Evolutionary conservation across 352 stramenopile species (phyloP), one percentile per base, ranked within the genome.

Genomic region (Globisporangium emineosum): DNA sequence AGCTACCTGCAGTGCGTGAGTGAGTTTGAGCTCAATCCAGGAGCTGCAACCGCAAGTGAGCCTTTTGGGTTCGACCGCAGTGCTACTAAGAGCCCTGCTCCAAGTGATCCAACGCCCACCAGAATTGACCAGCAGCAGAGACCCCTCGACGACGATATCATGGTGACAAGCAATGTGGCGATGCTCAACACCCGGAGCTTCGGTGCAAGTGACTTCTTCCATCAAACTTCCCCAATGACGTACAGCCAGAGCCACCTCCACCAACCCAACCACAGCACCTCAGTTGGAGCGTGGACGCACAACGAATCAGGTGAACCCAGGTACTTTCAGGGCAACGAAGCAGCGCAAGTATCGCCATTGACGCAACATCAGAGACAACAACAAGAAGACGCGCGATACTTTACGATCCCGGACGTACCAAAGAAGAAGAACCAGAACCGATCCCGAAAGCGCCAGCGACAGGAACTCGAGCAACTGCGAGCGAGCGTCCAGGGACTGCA

Each of bases 361-460:
- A 12, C 33, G 5, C 33, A 40, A 21, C 17, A 5, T 12, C 40
- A 47, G 40, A 8, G 17, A 47, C 6, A 47, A 15, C 15, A 21
- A 47, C 5, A 47, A 10, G 40, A 47, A 47, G 7, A 47, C 21
- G 17, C 19, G 40, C 15, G 17, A 21, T 47, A 47, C 1, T 51
- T 23, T 45, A 93, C 80, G 23, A 68, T 64, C 10, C 12, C 49
- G 5, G 13, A 21, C 1, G 49, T 21, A 5, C 25, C 23, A 7
- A 76, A 75, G 61, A 95, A 96, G 5, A 96, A 72, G 9, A 64
- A 64, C n/a, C 76, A 73, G 27, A 85, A 77, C 30, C 69, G 72
- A 25, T 69, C 68, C 60, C n/a, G 43, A 7, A 55, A 64, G 30
- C 56, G 56, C 8, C 56, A 61, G 5, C 56, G 56, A 10, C 37